Percentiles rank a stretch among this genome's conserved stretches.
Conservation (phyloP, 2,329 filamentous ascomycete species). For the Aspergillus costaricaensis region DNA sequence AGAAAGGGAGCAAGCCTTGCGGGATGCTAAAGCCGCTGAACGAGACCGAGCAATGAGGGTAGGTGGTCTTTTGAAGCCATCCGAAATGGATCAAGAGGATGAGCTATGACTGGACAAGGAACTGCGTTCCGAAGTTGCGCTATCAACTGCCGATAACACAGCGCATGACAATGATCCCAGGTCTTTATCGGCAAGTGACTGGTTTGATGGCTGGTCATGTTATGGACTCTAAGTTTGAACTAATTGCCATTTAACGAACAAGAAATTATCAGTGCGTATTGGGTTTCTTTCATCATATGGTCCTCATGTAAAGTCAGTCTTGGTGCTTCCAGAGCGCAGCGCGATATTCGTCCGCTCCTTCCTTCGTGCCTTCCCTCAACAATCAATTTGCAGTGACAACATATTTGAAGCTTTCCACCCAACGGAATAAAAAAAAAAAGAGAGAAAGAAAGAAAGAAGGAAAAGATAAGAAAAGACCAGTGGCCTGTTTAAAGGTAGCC, state of each 20-base stretch:
- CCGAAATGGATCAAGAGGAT: constrained; percentile 86
- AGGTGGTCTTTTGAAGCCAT: constrained; percentile 91
- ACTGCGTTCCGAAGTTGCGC: constrained; percentile 62
- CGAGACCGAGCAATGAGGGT: constrained; percentile 92
- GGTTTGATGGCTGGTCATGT: constrained; percentile 66
- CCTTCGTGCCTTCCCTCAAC: too few relatives aligned
- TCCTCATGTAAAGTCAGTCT: constrained; percentile 7
- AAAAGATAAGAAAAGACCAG: too few relatives aligned
- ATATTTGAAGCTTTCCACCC: neutral
- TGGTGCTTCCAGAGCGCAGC: neutral
- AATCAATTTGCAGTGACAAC: neutral
- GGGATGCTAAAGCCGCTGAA: constrained; percentile 82
- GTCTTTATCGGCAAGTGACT: constrained; percentile 29
- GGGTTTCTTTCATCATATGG: neutral
- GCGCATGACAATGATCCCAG: constrained; percentile 22
- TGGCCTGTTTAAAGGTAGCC: too few relatives aligned
- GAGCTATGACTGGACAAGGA: constrained; percentile 78
- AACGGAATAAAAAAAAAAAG: too few relatives aligned
- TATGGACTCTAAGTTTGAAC: constrained; percentile 56
- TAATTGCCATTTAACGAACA: constrained; percentile 8
- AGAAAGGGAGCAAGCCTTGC: constrained; percentile 89
- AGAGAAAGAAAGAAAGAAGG: too few relatives aligned
- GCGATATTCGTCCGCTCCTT: neutral
- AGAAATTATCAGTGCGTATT: constrained; percentile 11
- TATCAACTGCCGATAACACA: constrained; percentile 36